Evolutionary conservation across 495 filamentous ascomycete genomes (phyloP), one percentile per base, ranked within the genome.

Genomic region (Annulohypoxylon stygium): DNA sequence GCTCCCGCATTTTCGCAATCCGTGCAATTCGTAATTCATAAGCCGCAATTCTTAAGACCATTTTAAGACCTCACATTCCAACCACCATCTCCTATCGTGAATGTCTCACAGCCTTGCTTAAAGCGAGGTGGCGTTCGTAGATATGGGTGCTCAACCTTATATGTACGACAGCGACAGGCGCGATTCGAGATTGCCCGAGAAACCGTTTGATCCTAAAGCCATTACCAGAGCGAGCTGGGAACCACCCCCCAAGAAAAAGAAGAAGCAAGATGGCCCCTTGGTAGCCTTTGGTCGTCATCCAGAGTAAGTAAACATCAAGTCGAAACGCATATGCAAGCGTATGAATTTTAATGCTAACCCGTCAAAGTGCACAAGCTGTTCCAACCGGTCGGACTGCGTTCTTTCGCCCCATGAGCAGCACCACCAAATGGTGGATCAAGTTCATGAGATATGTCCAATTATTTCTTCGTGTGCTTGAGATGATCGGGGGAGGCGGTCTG

Each of bases 271-370:
- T 30, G 93, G 92, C 0, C 93, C 93, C 20, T 79, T 95, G 77
- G 84, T 97, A 63, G 85, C 91, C 67, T 87, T 96, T 82, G 93
- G 93, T 78, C 83, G 88, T 57, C 93, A 97, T 83, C 93, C 93
- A 10, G 93, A 97, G 92, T 94, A 89, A 73, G 89, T 80, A 30
- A 12, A 8, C 30, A 51, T 5, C 1, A 50, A 30, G 16, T 20
- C 30, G 30, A 25, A 51, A 63, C 50, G 47, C 41, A 53, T 18
- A 55, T 41, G 41, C 4, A 30, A 58, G 59, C 20, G 26, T 12
- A 20, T 60, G 33, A 75, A 71, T 72, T 77, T 68, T 34, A 60
- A 60, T 55, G 68, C 70, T 78, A 57, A 76, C 23, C 34, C 61
- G 45, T 16, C 33, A 33, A 37, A 84, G 82, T 72, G 77, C 80